Evolutionary conservation across 352 stramenopile genomes (phyloP).

Genomic region (Globisporangium uncinulatum): DNA sequence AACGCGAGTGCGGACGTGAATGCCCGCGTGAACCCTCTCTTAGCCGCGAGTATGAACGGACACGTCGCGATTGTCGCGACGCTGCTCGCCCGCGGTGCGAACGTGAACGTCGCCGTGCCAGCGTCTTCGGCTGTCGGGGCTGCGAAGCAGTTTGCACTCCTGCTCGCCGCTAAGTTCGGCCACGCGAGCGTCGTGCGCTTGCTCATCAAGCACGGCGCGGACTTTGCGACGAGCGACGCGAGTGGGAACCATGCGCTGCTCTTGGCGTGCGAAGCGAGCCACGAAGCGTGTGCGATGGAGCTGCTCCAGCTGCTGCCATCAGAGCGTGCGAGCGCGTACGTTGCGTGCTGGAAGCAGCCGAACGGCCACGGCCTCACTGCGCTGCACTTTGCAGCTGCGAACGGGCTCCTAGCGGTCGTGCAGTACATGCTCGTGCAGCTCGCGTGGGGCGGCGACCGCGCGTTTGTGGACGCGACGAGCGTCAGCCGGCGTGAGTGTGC

Average conservation of each 20-base stretch:
- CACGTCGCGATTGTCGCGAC: slow-evolving; percentile 45
- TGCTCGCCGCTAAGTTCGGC: slow-evolving; percentile 90
- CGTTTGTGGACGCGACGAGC: slow-evolving; percentile 43
- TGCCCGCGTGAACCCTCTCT: slow-evolving; percentile 41
- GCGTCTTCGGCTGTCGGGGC: slow-evolving; percentile 8
- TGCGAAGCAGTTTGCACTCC: slow-evolving; percentile 51
- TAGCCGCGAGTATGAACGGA: slow-evolving; percentile 72
- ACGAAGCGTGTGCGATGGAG: slow-evolving; percentile 45
- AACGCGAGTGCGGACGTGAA: slow-evolving; percentile 62
- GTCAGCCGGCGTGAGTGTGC: slow-evolving; percentile 44
- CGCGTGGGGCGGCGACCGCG: slow-evolving; percentile 19
- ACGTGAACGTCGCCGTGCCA: slow-evolving; percentile 15
- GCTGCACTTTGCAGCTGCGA: slow-evolving; percentile 49
- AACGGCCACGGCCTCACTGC: slow-evolving; percentile 56
- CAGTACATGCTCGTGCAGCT: slow-evolving; percentile 31
- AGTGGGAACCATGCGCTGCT: slow-evolving; percentile 51
- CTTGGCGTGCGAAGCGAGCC: slow-evolving; percentile 39
- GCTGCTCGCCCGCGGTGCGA: slow-evolving; percentile 32
- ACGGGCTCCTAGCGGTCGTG: slow-evolving; percentile 30
- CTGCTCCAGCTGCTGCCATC: slow-evolving; percentile 22
- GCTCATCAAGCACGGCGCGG: slow-evolving; percentile 53
- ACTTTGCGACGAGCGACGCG: slow-evolving; percentile 28
- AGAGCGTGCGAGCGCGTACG: slow-evolving; percentile 6
- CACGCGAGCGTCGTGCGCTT: slow-evolving; percentile 78
- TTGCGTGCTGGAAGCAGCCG: slow-evolving; percentile 27